Evolutionary conservation across 371 early-diverging fungal genomes (phyloP).

Genomic region (Hamiltosporidium tvaerminnensis): DNA sequence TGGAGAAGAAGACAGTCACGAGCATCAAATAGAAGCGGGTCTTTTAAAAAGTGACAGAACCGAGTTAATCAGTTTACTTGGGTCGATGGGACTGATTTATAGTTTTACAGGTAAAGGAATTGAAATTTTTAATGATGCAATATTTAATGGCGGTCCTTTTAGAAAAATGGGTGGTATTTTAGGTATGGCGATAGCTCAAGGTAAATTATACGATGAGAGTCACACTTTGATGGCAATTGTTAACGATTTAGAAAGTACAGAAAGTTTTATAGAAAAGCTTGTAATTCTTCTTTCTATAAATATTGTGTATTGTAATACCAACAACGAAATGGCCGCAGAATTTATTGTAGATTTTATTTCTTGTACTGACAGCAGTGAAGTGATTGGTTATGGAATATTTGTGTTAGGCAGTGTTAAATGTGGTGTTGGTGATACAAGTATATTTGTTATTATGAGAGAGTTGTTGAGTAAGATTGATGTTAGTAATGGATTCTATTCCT

Average conservation of each 20-base stretch:
- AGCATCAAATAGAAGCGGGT: slow-evolving; percentile 3
- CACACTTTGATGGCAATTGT: slow-evolving; percentile 35
- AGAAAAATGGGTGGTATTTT: slow-evolving; percentile 28
- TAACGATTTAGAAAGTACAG: slow-evolving; percentile 12
- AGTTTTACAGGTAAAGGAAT: slow-evolving; percentile 32
- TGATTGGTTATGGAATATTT: not conserved
- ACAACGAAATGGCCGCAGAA: not conserved
- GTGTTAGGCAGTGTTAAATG: not conserved
- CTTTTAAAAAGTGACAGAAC: slow-evolving; percentile 7
- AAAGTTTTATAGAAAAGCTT: slow-evolving; percentile 19
- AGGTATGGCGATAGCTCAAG: slow-evolving; percentile 29
- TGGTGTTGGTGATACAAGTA: not conserved
- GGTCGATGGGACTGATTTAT: slow-evolving; percentile 38
- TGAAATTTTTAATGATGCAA: slow-evolving; percentile 33
- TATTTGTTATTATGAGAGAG: not conserved
- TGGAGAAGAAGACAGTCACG: slow-evolving; percentile 1
- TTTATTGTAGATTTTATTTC: slow-evolving; percentile 7
- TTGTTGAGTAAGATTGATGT: not conserved
- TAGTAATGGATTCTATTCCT: not conserved
- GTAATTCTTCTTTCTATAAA: slow-evolving; percentile 28
- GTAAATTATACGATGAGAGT: slow-evolving; percentile 30
- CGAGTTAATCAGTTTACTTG: slow-evolving; percentile 13
- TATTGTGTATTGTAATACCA: slow-evolving; percentile 24
- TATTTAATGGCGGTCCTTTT: slow-evolving; percentile 30
- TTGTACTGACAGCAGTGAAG: too few species aligned